Evolutionary conservation across 2,329 filamentous ascomycete species (phyloP).

Genomic region (Rhynchosporium agropyri): DNA sequence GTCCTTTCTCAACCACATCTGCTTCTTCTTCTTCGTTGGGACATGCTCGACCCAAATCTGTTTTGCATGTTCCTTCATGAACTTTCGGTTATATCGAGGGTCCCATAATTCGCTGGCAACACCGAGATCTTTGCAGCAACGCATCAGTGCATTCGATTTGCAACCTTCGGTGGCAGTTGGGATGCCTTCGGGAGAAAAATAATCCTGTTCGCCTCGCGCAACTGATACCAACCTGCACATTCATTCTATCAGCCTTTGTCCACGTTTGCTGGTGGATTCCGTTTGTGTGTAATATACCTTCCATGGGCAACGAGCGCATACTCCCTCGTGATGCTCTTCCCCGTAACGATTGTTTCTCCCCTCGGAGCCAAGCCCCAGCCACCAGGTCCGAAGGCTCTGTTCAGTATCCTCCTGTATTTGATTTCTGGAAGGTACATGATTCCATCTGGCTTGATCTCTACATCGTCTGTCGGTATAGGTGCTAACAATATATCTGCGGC

Average conservation of each 20-base stretch:
- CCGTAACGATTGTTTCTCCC: conserved; percentile 67
- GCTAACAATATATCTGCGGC: conserved; percentile 62
- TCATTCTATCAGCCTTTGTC: conserved; percentile 20
- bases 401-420: conserved; percentile 91
- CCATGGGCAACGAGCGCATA: conserved; percentile 90
- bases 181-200: conserved; percentile 87
- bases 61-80: conserved; percentile 72
- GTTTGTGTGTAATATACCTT: conserved; percentile 58
- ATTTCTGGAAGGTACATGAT: conserved; percentile 97
- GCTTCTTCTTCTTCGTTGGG: conserved; percentile 83
- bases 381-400: conserved; percentile 88
- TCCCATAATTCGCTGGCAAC: conserved; percentile 97
- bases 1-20: conserved; percentile 85
- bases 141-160: conserved; percentile 97
- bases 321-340: conserved; percentile 73
- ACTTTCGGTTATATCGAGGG: conserved; percentile 83
- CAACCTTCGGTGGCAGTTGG: conserved; percentile 94
- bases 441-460: conserved; percentile 97
- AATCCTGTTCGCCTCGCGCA: conserved; percentile 91
- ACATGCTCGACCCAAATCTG: conserved; percentile 91
- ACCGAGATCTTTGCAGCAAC: conserved; percentile 97
- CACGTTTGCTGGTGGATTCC: neutral
- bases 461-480: conserved; percentile 70
- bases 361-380: conserved; percentile 93
- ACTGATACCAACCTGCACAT: conserved; percentile 78